Evolutionary conservation across 2,329 filamentous ascomycete genomes (phyloP).

Genomic region (Aureobasidium subglaciale): DNA sequence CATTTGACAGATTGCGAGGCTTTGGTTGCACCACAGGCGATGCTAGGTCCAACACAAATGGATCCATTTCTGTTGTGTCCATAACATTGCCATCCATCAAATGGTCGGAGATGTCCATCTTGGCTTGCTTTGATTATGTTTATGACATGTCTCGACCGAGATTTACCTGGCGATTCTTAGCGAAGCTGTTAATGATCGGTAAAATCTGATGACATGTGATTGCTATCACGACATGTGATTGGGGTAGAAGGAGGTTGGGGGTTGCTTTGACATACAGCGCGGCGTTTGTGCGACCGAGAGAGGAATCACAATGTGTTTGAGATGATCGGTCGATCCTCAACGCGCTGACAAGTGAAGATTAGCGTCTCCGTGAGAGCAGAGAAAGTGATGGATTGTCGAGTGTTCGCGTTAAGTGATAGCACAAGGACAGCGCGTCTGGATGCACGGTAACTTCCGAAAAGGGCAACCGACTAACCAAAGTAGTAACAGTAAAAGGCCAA

Average conservation of each 20-base stretch:
- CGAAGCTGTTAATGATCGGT: not conserved
- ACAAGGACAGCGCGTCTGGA: not conserved
- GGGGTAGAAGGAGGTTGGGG: not conserved
- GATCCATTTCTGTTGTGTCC: slow-evolving; percentile 10
- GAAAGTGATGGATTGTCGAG: not conserved
- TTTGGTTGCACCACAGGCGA: not conserved
- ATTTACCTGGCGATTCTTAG: not conserved
- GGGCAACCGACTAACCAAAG: not conserved
- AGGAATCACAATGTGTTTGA: too few species aligned
- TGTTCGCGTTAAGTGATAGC: not conserved
- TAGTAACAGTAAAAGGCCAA: not conserved
- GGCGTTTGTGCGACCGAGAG: too few species aligned
- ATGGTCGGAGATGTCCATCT: slow-evolving; percentile 3
- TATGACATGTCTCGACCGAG: not conserved
- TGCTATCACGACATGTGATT: too few species aligned
- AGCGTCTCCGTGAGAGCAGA: too few species aligned
- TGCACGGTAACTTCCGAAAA: not conserved
- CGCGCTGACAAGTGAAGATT: too few species aligned
- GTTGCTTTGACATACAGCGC: not conserved
- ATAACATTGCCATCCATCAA: slow-evolving; percentile 8
- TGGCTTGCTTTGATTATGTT: not conserved
- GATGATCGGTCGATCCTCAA: too few species aligned
- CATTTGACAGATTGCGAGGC: not conserved
- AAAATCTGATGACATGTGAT: not conserved
- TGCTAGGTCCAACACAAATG: not conserved